Base-by-base conservation (phyloP, 495 filamentous ascomycete species). In the Diplogelasinospora grovesii region DNA sequence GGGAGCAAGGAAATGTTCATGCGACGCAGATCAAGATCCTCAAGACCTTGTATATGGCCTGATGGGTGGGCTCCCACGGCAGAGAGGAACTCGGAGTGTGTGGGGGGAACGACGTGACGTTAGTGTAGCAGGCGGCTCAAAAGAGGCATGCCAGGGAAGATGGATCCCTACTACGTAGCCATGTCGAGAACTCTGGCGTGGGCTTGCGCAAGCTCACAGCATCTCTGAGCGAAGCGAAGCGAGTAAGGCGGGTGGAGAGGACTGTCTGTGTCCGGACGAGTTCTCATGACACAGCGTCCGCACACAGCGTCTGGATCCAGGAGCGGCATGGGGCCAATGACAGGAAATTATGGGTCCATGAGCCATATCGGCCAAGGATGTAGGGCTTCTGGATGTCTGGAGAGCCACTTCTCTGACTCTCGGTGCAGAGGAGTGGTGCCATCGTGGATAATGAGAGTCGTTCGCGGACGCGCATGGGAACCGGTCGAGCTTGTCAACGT, bases 1-100 rank as follows among this genome's bases (percentile, higher is more conserved):
- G 20, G 25, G 9, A 23, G 13, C 15, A 36, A 25, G 27, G 26
- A 27, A 39, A 42, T n/a, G 29, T 41, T 45, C 30, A 57, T 51
- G 56, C 53, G 42, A 52, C 39, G 50, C 16, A 25, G 49, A 53
- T 56, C 55, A 53, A 48, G 52, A 54, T 38, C 49, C 36, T 42
- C 49, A 44, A 35, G 42, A 44, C 36, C 36, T 43, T 36, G 44
- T 39, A 44, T 40, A 49, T 50, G 55, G 48, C 36, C 41, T 52
- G 47, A 49, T 36, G 22, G 26, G 39, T 34, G 29, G 26, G 34
- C 35, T 35, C 31, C 15, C 19, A 37, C 16, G 41, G 22, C n/a
- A 18, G 31, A 38, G 20, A 27, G 16, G 47, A 22, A n/a, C 13
- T 14, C 41, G 31, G 23, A 24, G 22, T 29, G 13, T 4, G n/a